Percentiles rank a stretch among this genome's conserved stretches.
Evolutionary conservation across 2,329 filamentous ascomycete species (phyloP).

Genomic region (Colletotrichum euphorbiae): DNA sequence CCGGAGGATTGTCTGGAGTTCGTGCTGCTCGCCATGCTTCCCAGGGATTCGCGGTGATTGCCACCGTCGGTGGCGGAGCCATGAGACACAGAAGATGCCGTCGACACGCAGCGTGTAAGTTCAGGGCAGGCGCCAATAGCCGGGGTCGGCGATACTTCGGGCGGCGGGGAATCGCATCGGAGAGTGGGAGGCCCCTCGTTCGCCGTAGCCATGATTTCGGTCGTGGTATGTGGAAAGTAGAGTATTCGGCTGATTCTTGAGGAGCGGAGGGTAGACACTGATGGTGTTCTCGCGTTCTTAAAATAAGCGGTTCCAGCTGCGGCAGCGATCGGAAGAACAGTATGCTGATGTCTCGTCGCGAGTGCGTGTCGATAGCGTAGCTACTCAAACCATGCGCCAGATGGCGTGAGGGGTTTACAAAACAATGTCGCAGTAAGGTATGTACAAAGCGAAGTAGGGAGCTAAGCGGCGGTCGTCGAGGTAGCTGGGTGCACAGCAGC

Average conservation of each 20-base stretch:
- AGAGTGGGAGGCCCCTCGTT: constrained; percentile 50
- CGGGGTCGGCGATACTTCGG: constrained; percentile 70
- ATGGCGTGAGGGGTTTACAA: constrained; percentile 8
- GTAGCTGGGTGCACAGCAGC: constrained; percentile 36
- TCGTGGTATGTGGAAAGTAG: constrained; percentile 9
- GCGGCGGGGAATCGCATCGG: constrained; percentile 72
- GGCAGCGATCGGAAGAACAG: constrained; percentile 2
- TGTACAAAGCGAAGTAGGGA: constrained; percentile 3
- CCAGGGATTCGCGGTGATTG: constrained; percentile 64
- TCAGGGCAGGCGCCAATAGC: constrained; percentile 70
- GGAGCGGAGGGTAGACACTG: neutral
- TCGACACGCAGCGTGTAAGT: constrained; percentile 74
- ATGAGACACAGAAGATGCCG: constrained; percentile 69
- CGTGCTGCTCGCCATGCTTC: constrained; percentile 67
- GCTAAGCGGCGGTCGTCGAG: neutral
- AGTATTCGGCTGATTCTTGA: constrained; percentile 9
- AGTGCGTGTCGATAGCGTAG: neutral
- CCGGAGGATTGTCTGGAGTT: constrained; percentile 74
- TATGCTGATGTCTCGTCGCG: constrained; percentile 28
- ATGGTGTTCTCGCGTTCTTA: neutral
- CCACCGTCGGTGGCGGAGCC: constrained; percentile 62
- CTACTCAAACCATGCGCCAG: constrained; percentile 14
- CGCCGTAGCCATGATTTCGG: constrained; percentile 48
- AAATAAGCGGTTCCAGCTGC: neutral
- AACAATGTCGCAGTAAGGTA: constrained; percentile 20